phyloP scores from a whole-genome alignment of 2,329 filamentous ascomycete genomes.

The Fusarium irregulare region DNA sequence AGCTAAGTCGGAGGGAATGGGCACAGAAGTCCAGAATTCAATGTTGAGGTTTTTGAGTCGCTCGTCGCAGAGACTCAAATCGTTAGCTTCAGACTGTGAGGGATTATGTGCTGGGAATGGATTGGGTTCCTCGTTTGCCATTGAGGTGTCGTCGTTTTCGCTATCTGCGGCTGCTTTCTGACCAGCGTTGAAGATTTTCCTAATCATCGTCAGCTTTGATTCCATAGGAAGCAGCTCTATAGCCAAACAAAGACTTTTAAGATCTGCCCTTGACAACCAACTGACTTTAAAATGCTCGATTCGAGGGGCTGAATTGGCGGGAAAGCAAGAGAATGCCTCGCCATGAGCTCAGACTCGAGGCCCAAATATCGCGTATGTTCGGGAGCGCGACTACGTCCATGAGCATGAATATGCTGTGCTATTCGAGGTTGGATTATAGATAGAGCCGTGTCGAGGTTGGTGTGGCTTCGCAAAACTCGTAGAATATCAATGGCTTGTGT shows the following conservation, averaged over 20 bases:
- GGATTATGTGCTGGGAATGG: slow-evolving; percentile 8
- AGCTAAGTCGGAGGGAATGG: slow-evolving; percentile 47
- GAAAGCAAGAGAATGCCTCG: slow-evolving; percentile 24
- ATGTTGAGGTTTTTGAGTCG: slow-evolving; percentile 48
- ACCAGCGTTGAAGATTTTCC: not conserved
- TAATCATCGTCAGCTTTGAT: not conserved
- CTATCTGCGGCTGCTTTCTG: not conserved
- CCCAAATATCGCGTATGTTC: slow-evolving; percentile 3
- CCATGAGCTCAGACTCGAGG: slow-evolving; percentile 31
- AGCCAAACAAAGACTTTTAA: not conserved
- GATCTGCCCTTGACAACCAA: not conserved
- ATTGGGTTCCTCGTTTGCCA: not conserved
- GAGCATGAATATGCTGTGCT: not conserved
- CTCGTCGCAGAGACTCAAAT: slow-evolving; percentile 35
- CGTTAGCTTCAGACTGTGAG: not conserved
- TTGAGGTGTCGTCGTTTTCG: not conserved
- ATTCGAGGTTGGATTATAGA: slow-evolving; percentile 11
- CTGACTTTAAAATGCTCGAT: slow-evolving; percentile 19
- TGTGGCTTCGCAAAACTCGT: slow-evolving; percentile 14
- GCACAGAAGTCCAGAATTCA: slow-evolving; percentile 51
- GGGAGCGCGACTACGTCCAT: not conserved
- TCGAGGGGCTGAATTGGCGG: slow-evolving; percentile 17
- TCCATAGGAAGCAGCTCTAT: not conserved
- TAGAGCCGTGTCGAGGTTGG: slow-evolving; percentile 10
- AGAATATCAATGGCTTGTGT: slow-evolving; percentile 26